Conservation (phyloP, 2,329 filamentous ascomycete species). For the Aspergillus pseudoglaucus region DNA sequence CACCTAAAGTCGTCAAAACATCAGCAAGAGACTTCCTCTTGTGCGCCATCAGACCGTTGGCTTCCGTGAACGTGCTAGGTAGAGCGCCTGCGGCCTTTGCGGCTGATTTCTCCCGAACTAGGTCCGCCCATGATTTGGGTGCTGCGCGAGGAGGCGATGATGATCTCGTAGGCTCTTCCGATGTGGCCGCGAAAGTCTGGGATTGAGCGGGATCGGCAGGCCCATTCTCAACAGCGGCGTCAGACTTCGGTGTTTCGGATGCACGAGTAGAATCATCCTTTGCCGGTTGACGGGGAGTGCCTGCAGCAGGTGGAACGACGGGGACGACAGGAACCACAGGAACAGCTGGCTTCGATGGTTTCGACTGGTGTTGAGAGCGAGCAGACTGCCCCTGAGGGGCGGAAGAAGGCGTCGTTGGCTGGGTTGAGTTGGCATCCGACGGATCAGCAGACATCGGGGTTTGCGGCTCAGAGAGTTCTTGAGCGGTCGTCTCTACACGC, state of each 20-base stretch:
- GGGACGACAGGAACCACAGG: slow-evolving; percentile 47
- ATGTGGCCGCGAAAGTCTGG: slow-evolving; percentile 1
- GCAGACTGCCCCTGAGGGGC: slow-evolving; percentile 29
- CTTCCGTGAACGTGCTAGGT: slow-evolving; percentile 18
- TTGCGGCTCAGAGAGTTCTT: slow-evolving; percentile 41
- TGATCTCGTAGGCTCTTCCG: slow-evolving; percentile 34
- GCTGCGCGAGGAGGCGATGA: slow-evolving; percentile 38
- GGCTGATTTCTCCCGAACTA: slow-evolving; percentile 51
- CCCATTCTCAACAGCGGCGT: slow-evolving; percentile 6
- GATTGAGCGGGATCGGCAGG: slow-evolving; percentile 6
- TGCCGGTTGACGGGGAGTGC: slow-evolving; percentile 27
- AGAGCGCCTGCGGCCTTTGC: slow-evolving; percentile 24
- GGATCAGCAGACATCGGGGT: slow-evolving; percentile 55
- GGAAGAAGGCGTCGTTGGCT: slow-evolving; percentile 52
- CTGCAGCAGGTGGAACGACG: slow-evolving; percentile 34
- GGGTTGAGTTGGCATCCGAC: slow-evolving; percentile 51
- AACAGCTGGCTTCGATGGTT: slow-evolving; percentile 28
- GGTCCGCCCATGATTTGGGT: slow-evolving; percentile 64
- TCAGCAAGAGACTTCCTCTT: slow-evolving; percentile 65
- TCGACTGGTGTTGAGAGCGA: slow-evolving; percentile 29
- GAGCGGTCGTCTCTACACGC: slow-evolving; percentile 10
- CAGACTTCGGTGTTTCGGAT: slow-evolving; percentile 30
- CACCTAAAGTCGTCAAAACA: slow-evolving; percentile 66
- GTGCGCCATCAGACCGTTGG: slow-evolving; percentile 38
- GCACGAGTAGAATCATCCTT: slow-evolving; percentile 29